Evolutionary conservation across 2,329 filamentous ascomycete species (phyloP).

Genomic region (Colletotrichum neosansevieriae): DNA sequence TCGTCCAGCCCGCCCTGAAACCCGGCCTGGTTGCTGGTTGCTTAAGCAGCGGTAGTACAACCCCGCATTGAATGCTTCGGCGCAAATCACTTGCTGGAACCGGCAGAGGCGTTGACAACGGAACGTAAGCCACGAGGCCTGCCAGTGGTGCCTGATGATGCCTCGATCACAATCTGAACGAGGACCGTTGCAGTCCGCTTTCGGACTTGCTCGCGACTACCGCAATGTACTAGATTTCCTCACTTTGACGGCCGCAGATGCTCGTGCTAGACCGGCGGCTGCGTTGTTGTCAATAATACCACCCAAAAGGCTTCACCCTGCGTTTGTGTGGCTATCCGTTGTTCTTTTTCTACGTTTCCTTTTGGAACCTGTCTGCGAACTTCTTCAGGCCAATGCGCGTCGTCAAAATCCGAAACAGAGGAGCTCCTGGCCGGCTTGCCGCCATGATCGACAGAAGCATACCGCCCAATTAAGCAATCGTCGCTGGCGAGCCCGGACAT

Average conservation of each 20-base stretch:
- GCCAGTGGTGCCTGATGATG: neutral
- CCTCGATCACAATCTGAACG: neutral
- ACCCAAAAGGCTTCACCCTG: slow-evolving; percentile 30
- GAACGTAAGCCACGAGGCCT: slow-evolving; percentile 21
- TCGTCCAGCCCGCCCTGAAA: slow-evolving; percentile 2
- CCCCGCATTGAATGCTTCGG: slow-evolving; percentile 20
- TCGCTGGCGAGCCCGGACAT: slow-evolving; percentile 14
- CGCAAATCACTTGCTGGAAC: slow-evolving; percentile 11
- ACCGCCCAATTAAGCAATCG: slow-evolving; percentile 34
- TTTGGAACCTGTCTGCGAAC: slow-evolving; percentile 28
- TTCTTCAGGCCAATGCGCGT: slow-evolving; percentile 20
- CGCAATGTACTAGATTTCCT: slow-evolving; percentile 21
- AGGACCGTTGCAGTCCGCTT: neutral
- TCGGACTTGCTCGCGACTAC: slow-evolving; percentile 3
- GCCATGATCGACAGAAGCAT: slow-evolving; percentile 31
- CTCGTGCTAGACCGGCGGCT: slow-evolving; percentile 11
- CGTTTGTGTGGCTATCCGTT: slow-evolving; percentile 26
- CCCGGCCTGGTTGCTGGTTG: slow-evolving; percentile 5
- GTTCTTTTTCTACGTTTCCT: slow-evolving; percentile 34
- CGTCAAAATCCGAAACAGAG: slow-evolving; percentile 32
- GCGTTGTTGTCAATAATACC: slow-evolving; percentile 30
- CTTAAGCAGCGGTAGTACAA: slow-evolving; percentile 13
- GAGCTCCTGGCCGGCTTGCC: slow-evolving; percentile 21
- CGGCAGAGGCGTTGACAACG: slow-evolving; percentile 15
- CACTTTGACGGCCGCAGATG: slow-evolving; percentile 28